These are phyloP conservation scores for Rhodotorula sphaerocarpa DNA, from an alignment of 768 basidiomycete genomes.

Conservation along the genomic window DNA sequence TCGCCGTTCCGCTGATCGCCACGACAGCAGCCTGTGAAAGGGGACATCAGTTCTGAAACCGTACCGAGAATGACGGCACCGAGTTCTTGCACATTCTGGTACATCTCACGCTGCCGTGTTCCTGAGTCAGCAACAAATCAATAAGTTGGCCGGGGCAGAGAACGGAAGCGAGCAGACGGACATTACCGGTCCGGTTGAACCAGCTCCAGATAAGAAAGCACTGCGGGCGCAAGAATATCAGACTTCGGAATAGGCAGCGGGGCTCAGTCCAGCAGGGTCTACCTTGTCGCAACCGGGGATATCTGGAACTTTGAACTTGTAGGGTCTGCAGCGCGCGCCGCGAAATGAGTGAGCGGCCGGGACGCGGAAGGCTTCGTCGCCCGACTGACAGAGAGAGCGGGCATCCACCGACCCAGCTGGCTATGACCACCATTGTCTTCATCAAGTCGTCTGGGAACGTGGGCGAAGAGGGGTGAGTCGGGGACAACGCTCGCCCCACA, in stretches of 20 bases:
- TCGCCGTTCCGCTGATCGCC: constrained; percentile 3
- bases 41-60: not conserved
- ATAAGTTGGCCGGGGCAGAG: not conserved
- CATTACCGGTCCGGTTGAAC: constrained; percentile 15
- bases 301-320: constrained; percentile 28
- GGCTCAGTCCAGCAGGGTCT: too few relatives aligned
- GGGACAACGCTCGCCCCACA: too few relatives aligned
- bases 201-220: constrained; percentile 15
- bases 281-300: constrained; percentile 7
- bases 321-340: constrained; percentile 3
- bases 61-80: too few relatives aligned
- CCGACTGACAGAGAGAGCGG: not conserved
- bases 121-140: too few relatives aligned
- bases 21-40: constrained; percentile 17
- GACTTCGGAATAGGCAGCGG: not conserved
- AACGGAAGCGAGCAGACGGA: not conserved
- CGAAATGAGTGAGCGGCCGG: too few relatives aligned
- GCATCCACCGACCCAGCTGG: constrained; percentile 15
- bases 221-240: not conserved
- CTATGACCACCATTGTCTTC: constrained; percentile 17
- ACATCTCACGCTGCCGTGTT: constrained; percentile 1
- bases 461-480: too few relatives aligned
- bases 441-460: constrained; percentile 4
- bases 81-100: constrained; percentile 7
- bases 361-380: too few relatives aligned